Evolutionary conservation across 345 rosid species (phyloP), one percentile per base, ranked within the genome.

Genomic region (Melaleuca alternifolia): DNA sequence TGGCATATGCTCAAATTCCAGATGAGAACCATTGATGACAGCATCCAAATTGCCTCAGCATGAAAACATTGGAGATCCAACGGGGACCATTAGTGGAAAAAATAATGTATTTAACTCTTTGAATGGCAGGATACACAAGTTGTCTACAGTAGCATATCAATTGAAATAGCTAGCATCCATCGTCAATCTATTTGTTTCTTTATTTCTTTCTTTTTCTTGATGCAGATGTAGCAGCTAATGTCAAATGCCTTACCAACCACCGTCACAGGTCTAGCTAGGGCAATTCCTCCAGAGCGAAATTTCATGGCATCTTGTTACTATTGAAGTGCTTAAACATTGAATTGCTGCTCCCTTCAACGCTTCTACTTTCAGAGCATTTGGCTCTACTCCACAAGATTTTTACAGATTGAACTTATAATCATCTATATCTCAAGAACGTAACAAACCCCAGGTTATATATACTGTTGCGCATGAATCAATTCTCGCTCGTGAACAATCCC

Each of bases 381-480:
- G 30, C 37, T 59, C 15, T 59, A n/a, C 71, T 3, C 71, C 71
- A 59, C 5, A 28, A n/a, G 2, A n/a, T 59, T n/a, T 59, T 59
- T 59, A n/a, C 10, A 0, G 37, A n/a, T 59, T n/a, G 37, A 59
- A 59, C 71, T 59, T 59, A 59, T 59, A 33, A 59, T 59, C 33
- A 59, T n/a, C 37, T 59, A n/a, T n/a, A 59, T 28, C 37, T 59
- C 37, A 59, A 59, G 37, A 59, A n/a, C 33, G 37, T 59, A 59
- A 59, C 71, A n/a, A 59, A 59, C 4, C 13, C 18, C 30, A 13
- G 14, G 37, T 28, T 59, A 59, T 59, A n/a, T 59, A 59, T 28
- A 59, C 13, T 2, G 9, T 6, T 13, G 71, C 71, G n/a, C 0
- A 0, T 0, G 18, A 59, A n/a, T 6, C 14, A 9, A 59, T 59